phyloP scores from a whole-genome alignment of 768 basidiomycete species.

The Termitomyces eurrhizus region DNA sequence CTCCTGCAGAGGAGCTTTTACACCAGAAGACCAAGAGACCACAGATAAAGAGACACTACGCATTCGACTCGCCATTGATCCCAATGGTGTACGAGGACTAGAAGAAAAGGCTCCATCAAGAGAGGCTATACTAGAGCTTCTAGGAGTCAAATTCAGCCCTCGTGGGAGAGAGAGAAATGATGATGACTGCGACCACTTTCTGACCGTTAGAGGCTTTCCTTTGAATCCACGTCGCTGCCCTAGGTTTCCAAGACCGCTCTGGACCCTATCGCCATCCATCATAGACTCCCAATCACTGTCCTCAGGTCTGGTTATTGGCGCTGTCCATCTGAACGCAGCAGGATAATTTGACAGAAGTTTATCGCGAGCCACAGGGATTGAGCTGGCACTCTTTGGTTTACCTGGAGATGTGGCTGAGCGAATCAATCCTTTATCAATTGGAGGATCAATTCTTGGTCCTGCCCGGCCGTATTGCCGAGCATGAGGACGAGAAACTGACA shows the following conservation, averaged over 20 bases:
- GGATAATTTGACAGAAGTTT: conserved; percentile 7
- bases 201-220: conserved; percentile 20
- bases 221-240: conserved; percentile 29
- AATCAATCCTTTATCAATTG: not conserved
- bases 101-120: conserved; percentile 4
- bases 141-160: conserved; percentile 15
- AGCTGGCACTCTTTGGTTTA: not conserved
- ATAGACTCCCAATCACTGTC: not conserved
- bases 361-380: not conserved
- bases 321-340: conserved; percentile 4
- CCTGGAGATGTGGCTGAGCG: not conserved
- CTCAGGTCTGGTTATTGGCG: not conserved
- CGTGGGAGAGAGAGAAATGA: conserved; percentile 20
- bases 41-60: conserved; percentile 19
- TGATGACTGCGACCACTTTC: conserved; percentile 11
- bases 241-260: conserved; percentile 19
- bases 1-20: conserved; percentile 8
- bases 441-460: not conserved
- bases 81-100: conserved; percentile 19
- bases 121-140: conserved; percentile 12
- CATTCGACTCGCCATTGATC: conserved; percentile 21
- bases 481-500: not conserved
- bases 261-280: not conserved
- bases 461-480: not conserved
- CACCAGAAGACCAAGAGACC: conserved; percentile 8